phyloP scores from a whole-genome alignment of 169 alveolate genomes.

The Eimeria sp. region DNA sequence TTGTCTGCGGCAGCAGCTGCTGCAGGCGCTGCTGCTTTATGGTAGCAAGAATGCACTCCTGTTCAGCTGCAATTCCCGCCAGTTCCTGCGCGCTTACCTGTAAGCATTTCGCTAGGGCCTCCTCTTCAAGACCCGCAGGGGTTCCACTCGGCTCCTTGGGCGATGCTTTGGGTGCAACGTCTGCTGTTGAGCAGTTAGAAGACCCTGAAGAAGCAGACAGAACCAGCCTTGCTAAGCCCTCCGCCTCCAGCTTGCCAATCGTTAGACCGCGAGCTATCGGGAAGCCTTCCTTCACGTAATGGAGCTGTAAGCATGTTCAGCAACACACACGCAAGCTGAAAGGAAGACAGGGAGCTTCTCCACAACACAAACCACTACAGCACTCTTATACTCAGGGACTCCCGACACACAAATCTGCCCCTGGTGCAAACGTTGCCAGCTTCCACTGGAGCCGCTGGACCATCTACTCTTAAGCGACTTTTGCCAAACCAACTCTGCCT shows the following conservation, averaged over 20 bases:
- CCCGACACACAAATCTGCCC: not conserved
- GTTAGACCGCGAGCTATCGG: slow-evolving; percentile 65
- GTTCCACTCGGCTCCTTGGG: not conserved
- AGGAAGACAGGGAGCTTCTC: not conserved
- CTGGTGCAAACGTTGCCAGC: not conserved
- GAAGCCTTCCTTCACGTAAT: slow-evolving; percentile 61
- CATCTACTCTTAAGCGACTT: too few relatives aligned
- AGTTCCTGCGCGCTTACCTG: slow-evolving; percentile 70
- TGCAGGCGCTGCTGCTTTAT: slow-evolving; percentile 67
- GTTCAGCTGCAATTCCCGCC: slow-evolving; percentile 74
- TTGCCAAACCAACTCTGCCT: not conserved
- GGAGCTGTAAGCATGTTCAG: slow-evolving; percentile 42
- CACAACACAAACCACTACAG: too few relatives aligned
- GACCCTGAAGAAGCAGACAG: slow-evolving; percentile 15
- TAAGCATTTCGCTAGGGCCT: slow-evolving; percentile 55
- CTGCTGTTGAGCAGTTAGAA: not conserved
- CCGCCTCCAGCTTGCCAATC: slow-evolving; percentile 72
- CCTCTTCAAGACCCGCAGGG: slow-evolving; percentile 53
- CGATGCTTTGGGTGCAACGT: not conserved
- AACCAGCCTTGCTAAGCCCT: slow-evolving; percentile 57
- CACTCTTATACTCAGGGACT: not conserved
- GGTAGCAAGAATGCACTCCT: slow-evolving; percentile 35
- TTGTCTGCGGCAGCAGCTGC: slow-evolving; percentile 69
- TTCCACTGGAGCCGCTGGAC: not conserved
- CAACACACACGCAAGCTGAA: not conserved